These are phyloP conservation scores for Lactifluus echinatus DNA, from an alignment of 768 basidiomycete species.

Conservation along the genomic window DNA sequence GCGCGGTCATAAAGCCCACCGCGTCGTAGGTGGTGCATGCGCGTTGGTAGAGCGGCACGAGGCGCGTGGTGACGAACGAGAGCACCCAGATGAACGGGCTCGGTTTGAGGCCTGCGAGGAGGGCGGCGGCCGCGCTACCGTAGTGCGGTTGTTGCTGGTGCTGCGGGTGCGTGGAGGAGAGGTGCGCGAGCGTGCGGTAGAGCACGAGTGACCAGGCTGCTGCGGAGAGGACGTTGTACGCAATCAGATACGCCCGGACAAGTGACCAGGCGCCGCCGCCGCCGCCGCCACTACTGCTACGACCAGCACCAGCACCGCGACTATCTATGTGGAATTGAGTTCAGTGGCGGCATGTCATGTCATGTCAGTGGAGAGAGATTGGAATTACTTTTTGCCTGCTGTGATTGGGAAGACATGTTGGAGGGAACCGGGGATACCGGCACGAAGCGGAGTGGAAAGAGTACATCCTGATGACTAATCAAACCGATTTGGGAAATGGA, in stretches of 20 bases:
- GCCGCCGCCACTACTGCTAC: too few species aligned
- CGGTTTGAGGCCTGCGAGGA: slow-evolving; percentile 5
- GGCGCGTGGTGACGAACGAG: slow-evolving; percentile 31
- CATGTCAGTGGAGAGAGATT: background rate
- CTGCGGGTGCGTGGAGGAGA: background rate
- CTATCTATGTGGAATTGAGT: too few species aligned
- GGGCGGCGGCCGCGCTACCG: background rate
- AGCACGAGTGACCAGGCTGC: slow-evolving; percentile 16
- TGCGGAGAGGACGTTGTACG: slow-evolving; percentile 19
- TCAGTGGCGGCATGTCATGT: background rate
- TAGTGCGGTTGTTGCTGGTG: background rate
- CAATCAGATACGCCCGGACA: slow-evolving; percentile 19
- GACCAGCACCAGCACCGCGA: too few species aligned
- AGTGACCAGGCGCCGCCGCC: background rate
- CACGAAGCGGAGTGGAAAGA: background rate
- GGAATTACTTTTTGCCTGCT: background rate
- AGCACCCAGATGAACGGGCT: slow-evolving; percentile 24
- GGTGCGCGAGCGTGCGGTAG: slow-evolving; percentile 13
- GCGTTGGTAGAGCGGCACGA: slow-evolving; percentile 40
- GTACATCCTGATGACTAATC: background rate
- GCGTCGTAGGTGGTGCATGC: slow-evolving; percentile 51
- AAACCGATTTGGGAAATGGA: background rate
- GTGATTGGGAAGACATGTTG: background rate
- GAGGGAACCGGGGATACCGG: too few species aligned
- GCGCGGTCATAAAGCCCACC: slow-evolving; percentile 50